phyloP scores from a whole-genome alignment of 352 stramenopile species.

The Poterioochromonas sp. region DNA sequence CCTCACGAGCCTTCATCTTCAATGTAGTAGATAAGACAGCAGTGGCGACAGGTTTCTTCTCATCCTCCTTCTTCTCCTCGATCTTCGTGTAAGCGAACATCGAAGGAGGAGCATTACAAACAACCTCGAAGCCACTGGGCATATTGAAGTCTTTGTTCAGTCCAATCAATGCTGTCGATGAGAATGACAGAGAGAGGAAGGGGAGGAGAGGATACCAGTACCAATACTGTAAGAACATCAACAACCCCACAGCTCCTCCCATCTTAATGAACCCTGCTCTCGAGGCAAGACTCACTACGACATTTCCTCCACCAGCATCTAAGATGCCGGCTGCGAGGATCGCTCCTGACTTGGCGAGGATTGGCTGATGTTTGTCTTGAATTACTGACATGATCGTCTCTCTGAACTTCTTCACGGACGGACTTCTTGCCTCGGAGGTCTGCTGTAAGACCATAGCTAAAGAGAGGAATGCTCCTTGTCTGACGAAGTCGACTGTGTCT shows the following conservation, averaged over 20 bases:
- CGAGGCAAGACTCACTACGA: slow-evolving; percentile 86
- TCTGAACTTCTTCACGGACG: slow-evolving; percentile 63
- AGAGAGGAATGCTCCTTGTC: slow-evolving; percentile 87
- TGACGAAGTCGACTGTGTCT: slow-evolving; percentile 95
- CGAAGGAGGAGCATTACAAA: slow-evolving; percentile 60
- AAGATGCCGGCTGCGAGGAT: slow-evolving; percentile 93
- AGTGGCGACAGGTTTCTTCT: slow-evolving; percentile 94
- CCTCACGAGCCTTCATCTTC: slow-evolving; percentile 47
- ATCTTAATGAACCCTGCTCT: slow-evolving; percentile 95
- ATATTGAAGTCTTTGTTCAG: slow-evolving; percentile 97
- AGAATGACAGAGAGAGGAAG: slow-evolving; percentile 91
- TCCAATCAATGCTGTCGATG: slow-evolving; percentile 87
- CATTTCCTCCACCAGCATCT: slow-evolving; percentile 93
- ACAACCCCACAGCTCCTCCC: slow-evolving; percentile 85
- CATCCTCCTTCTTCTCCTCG: slow-evolving; percentile 97
- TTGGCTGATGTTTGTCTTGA: slow-evolving; percentile 92
- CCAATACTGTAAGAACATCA: slow-evolving; percentile 96
- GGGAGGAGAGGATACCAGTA: slow-evolving; percentile 99
- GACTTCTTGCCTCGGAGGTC: slow-evolving; percentile 69
- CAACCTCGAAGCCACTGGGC: slow-evolving; percentile 81
- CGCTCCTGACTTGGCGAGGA: slow-evolving; percentile 97
- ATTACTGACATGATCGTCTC: slow-evolving; percentile 54
- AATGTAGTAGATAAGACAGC: slow-evolving; percentile 89
- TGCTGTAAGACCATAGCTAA: slow-evolving; percentile 98
- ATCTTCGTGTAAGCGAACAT: slow-evolving; percentile 94